Conservation (phyloP, 1,284 basidiomycete genomes). For the Hypsizygus ulmarius region DNA sequence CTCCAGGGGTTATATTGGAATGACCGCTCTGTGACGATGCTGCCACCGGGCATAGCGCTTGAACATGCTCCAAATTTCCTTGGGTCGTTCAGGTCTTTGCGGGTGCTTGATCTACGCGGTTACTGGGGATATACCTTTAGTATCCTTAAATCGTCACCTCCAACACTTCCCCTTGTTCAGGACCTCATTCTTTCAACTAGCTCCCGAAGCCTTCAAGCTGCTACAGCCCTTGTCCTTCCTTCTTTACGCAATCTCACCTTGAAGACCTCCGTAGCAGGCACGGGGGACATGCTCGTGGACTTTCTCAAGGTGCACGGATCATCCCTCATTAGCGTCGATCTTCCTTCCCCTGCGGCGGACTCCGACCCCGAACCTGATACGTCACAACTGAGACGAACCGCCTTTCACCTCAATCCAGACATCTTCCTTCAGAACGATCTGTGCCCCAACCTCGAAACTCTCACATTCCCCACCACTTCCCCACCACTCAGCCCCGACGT, state of each 20-base stretch:
- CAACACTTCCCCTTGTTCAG: slow-evolving; percentile 34
- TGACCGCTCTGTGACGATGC: slow-evolving; percentile 21
- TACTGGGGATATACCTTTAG: slow-evolving; percentile 23
- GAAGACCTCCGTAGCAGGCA: slow-evolving; percentile 24
- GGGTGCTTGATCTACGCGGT: slow-evolving; percentile 40
- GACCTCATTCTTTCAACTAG: slow-evolving; percentile 38
- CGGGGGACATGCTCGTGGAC: slow-evolving; percentile 24
- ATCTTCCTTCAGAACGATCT: slow-evolving; percentile 39
- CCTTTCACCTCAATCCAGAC: slow-evolving; percentile 36
- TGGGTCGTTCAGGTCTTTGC: slow-evolving; percentile 35
- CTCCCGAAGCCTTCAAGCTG: slow-evolving; percentile 31
- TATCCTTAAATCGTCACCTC: slow-evolving; percentile 4
- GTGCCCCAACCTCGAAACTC: slow-evolving; percentile 44
- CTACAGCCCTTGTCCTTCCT: slow-evolving; percentile 35
- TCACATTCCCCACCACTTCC: slow-evolving; percentile 38
- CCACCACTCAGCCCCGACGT: slow-evolving; percentile 28
- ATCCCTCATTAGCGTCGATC: slow-evolving; percentile 38
- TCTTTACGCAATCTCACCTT: slow-evolving; percentile 37
- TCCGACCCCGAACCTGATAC: slow-evolving; percentile 32
- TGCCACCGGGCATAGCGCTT: slow-evolving; percentile 16
- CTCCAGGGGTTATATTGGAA: slow-evolving; percentile 42
- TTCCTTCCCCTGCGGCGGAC: slow-evolving; percentile 36
- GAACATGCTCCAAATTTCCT: slow-evolving; percentile 32
- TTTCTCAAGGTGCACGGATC: slow-evolving; percentile 43
- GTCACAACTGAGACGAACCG: slow-evolving; percentile 24